Conservation (phyloP, 257 asterid genomes). For the Gentiana straminea region DNA sequence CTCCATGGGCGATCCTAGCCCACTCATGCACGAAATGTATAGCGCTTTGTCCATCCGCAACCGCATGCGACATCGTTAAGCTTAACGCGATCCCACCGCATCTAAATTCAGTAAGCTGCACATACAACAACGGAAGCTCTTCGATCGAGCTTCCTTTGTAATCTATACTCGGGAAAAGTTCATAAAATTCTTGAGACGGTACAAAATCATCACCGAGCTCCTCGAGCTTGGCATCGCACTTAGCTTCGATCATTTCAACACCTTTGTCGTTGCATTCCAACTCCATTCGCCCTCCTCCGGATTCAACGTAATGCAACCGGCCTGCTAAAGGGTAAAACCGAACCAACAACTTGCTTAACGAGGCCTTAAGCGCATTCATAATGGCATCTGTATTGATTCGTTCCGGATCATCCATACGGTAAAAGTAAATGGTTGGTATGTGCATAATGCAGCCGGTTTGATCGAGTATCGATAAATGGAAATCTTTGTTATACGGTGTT, state of each 20-base stretch:
- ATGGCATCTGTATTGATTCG: conserved; percentile 10
- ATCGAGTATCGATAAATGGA: conserved; percentile 31
- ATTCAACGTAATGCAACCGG: conserved; percentile 26
- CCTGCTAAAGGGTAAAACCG: conserved; percentile 54
- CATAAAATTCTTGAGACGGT: conserved; percentile 30
- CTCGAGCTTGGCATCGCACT: conserved; percentile 27
- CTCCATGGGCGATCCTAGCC: conserved; percentile 23
- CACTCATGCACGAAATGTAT: conserved; percentile 14
- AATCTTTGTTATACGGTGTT: not conserved
- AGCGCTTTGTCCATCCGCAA: conserved; percentile 11
- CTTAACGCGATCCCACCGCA: conserved; percentile 21
- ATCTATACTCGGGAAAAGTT: conserved; percentile 20
- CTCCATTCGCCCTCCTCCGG: conserved; percentile 44
- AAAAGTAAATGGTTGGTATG: conserved; percentile 48
- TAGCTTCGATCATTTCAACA: conserved; percentile 39
- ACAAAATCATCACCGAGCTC: conserved; percentile 45
- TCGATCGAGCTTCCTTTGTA: not conserved
- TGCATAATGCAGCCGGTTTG: conserved; percentile 35
- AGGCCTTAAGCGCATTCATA: conserved; percentile 16
- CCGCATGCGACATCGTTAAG: conserved; percentile 5
- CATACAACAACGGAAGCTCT: conserved; percentile 5
- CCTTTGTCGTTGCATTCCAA: conserved; percentile 46
- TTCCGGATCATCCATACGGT: conserved; percentile 15
- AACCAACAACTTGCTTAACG: conserved; percentile 37
- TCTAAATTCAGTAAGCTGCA: conserved; percentile 12